Percentiles rank a stretch among this genome's conserved stretches.
Conservation (phyloP, 2,329 filamentous ascomycete species). For the Colletotrichum navitas region DNA sequence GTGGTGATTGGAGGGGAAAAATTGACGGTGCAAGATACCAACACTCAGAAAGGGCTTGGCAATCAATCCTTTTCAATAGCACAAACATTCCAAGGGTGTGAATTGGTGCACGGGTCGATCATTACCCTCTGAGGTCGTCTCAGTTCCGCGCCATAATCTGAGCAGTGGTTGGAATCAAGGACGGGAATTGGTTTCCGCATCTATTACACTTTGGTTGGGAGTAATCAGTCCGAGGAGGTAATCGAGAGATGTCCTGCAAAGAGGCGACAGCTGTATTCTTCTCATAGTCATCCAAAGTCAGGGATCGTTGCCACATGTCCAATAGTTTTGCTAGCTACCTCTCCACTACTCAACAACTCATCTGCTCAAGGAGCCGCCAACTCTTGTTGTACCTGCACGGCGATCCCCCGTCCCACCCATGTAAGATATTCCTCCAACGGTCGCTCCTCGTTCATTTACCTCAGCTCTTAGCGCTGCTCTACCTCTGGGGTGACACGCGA, state of each 20-base stretch:
- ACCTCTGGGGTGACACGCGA: conserved; percentile 27
- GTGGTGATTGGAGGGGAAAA: conserved; percentile 24
- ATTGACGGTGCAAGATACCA: conserved; percentile 32
- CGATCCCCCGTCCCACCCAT: background rate
- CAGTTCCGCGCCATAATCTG: background rate
- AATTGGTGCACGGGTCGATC: conserved; percentile 10
- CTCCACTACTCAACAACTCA: conserved; percentile 21
- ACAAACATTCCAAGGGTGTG: conserved; percentile 38
- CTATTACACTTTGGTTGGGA: background rate
- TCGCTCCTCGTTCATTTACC: conserved; percentile 13
- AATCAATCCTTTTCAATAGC: conserved; percentile 31
- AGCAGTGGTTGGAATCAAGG: background rate
- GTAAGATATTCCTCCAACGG: conserved; percentile 40
- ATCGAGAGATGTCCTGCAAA: background rate
- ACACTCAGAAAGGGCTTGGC: conserved; percentile 28
- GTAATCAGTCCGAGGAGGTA: too few species aligned
- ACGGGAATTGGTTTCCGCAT: background rate
- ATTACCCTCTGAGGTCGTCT: conserved; percentile 7
- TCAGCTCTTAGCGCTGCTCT: conserved; percentile 28
- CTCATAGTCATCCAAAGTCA: background rate
- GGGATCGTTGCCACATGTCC: background rate
- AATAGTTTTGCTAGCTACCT: background rate
- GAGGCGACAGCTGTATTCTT: conserved; percentile 2
- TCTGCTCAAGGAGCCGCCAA: conserved; percentile 20
- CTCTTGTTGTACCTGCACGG: conserved; percentile 18